Conservation (phyloP, 2,329 filamentous ascomycete genomes). For the Pseudocercospora fijiensis region DNA sequence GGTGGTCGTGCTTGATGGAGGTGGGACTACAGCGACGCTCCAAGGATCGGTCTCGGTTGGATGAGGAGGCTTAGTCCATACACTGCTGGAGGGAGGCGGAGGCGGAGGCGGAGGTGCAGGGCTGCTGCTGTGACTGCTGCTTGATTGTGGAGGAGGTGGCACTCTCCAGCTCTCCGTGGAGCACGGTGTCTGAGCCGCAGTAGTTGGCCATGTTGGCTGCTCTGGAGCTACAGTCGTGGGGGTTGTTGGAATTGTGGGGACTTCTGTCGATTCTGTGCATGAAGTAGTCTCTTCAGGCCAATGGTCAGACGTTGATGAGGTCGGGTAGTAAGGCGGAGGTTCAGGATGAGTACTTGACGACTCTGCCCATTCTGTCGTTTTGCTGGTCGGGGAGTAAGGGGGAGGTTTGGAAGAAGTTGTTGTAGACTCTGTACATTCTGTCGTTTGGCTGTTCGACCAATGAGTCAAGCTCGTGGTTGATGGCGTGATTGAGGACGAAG, state of each 20-base stretch:
- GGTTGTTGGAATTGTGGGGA: not conserved
- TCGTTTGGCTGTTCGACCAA: not conserved
- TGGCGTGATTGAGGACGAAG: not conserved
- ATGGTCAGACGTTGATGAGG: not conserved
- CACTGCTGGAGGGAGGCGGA: not conserved
- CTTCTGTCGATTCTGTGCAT: not conserved
- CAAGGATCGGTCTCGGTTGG: not conserved
- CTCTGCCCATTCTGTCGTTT: not conserved
- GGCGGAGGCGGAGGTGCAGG: not conserved
- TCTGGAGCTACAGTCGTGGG: not conserved
- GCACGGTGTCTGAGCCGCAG: not conserved
- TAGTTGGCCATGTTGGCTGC: not conserved
- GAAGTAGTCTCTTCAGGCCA: not conserved
- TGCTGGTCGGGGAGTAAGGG: not conserved
- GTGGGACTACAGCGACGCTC: not conserved
- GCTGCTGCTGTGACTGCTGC: too few relatives aligned
- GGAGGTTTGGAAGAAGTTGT: not conserved
- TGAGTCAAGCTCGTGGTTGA: not conserved
- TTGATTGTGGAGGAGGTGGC: not conserved
- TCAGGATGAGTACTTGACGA: not conserved
- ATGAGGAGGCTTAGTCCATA: not conserved
- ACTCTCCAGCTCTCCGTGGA: not conserved
- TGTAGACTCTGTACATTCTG: not conserved
- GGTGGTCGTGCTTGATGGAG: not conserved
- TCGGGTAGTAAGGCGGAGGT: not conserved